Conservation (phyloP, 2,329 filamentous ascomycete genomes). For the Massarina eburnea region DNA sequence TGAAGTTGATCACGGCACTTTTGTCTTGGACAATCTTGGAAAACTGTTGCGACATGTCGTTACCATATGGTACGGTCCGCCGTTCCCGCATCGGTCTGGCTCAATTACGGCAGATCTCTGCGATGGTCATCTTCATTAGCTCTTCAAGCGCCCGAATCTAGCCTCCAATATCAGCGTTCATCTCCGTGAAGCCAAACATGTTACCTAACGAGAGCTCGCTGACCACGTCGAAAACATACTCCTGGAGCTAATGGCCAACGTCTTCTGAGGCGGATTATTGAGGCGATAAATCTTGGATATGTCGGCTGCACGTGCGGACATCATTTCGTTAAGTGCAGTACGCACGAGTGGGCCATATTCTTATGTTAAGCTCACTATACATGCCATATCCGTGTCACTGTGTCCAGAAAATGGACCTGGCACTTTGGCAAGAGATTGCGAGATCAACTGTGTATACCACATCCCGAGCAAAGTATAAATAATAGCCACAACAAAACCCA, state of each 20-base stretch:
- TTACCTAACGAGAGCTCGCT: slow-evolving; percentile 46
- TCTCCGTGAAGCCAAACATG: slow-evolving; percentile 47
- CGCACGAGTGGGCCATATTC: slow-evolving; percentile 16
- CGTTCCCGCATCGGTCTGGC: slow-evolving; percentile 11
- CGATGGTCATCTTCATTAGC: slow-evolving; percentile 32
- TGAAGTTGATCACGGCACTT: slow-evolving; percentile 34
- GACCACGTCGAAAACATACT: slow-evolving; percentile 43
- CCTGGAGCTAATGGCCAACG: slow-evolving; percentile 31
- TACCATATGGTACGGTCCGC: slow-evolving; percentile 9
- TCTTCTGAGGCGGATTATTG: slow-evolving; percentile 16
- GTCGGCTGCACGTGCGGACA: slow-evolving; percentile 9
- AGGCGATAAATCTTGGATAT: slow-evolving; percentile 19
- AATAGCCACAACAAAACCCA: neutral
- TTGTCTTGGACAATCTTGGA: slow-evolving; percentile 29
- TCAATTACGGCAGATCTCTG: slow-evolving; percentile 20
- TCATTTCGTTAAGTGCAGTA: slow-evolving; percentile 22
- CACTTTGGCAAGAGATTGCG: slow-evolving; percentile 16
- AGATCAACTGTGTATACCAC: slow-evolving; percentile 14
- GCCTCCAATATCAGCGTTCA: slow-evolving; percentile 41
- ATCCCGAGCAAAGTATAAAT: slow-evolving; percentile 14
- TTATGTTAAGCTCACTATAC: slow-evolving; percentile 14
- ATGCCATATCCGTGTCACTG: slow-evolving; percentile 19
- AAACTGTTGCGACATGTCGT: slow-evolving; percentile 15
- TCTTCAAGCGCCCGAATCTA: slow-evolving; percentile 43
- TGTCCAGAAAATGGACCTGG: slow-evolving; percentile 20